Evolutionary conservation across 495 filamentous ascomycete genomes (phyloP).

Genomic region (Talaromyces stipitatus): DNA sequence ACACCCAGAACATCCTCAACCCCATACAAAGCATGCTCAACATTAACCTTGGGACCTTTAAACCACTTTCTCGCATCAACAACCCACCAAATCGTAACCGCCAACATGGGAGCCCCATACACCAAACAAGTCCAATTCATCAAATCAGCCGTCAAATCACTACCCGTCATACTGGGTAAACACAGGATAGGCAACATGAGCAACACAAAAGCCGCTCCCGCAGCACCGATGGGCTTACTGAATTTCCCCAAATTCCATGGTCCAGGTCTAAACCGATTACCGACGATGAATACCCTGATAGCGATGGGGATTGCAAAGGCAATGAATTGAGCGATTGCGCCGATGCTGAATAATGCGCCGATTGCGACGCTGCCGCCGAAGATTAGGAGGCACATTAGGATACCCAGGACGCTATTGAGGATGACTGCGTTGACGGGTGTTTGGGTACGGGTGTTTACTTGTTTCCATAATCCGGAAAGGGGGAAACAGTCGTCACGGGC

Average conservation of each 20-base stretch:
- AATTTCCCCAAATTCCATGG: slow-evolving; percentile 68
- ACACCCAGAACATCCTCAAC: background rate
- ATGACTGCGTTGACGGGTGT: slow-evolving; percentile 77
- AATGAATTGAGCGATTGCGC: slow-evolving; percentile 65
- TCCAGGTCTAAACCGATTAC: slow-evolving; percentile 58
- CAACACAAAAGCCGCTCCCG: slow-evolving; percentile 54
- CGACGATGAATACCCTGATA: slow-evolving; percentile 68
- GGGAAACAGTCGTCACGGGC: slow-evolving; percentile 74
- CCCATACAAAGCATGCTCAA: slow-evolving; percentile 28
- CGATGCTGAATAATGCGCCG: slow-evolving; percentile 70
- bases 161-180: slow-evolving; percentile 53
- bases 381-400: slow-evolving; percentile 58
- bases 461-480: slow-evolving; percentile 54
- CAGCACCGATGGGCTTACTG: slow-evolving; percentile 52
- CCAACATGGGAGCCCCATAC: slow-evolving; percentile 61
- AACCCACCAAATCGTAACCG: slow-evolving; percentile 61
- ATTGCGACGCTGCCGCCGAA: slow-evolving; percentile 60
- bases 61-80: slow-evolving; percentile 69
- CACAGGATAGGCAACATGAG: slow-evolving; percentile 73
- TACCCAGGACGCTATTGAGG: slow-evolving; percentile 60
- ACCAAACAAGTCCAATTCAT: slow-evolving; percentile 80
- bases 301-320: slow-evolving; percentile 71
- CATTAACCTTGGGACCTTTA: slow-evolving; percentile 60
- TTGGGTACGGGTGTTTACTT: slow-evolving; percentile 55
- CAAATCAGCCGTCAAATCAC: slow-evolving; percentile 44